A percentile compares a stretch with the other conserved stretches of the same genome.
Conservation (phyloP, 1,284 basidiomycete species). For the Tilletia caries region DNA sequence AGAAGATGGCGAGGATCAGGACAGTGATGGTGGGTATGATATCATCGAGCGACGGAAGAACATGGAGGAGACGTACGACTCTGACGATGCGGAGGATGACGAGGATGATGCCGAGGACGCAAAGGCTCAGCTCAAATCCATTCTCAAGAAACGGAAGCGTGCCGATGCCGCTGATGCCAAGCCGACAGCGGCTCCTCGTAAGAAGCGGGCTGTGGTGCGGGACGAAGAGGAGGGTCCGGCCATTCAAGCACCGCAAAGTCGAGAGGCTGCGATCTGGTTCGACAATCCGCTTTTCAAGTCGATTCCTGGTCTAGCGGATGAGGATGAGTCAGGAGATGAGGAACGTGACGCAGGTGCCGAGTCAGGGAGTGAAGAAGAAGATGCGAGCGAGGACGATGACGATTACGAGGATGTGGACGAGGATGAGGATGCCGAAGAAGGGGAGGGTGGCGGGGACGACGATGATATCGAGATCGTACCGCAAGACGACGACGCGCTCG, state of each 20-base stretch:
- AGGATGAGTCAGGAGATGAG: conserved; percentile 58
- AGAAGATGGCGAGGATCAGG: conserved; percentile 50
- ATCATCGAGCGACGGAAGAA: conserved; percentile 66
- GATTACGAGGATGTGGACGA: conserved; percentile 49
- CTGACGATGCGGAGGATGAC: conserved; percentile 56
- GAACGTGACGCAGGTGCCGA: conserved; percentile 27
- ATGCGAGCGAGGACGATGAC: conserved; percentile 37
- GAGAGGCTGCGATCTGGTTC: conserved; percentile 78
- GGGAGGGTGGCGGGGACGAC: conserved; percentile 35
- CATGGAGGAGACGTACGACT: conserved; percentile 60
- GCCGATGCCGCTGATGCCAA: conserved; percentile 3
- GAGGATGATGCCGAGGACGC: conserved; percentile 50
- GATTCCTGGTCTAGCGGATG: conserved; percentile 61
- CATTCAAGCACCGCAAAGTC: conserved; percentile 50
- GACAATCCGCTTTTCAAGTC: conserved; percentile 86
- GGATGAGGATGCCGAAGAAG: conserved; percentile 43
- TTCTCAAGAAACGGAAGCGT: conserved; percentile 29
- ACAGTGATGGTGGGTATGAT: conserved; percentile 68
- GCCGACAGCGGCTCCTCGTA: neutral
- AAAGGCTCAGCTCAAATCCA: conserved; percentile 5
- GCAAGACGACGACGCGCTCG: conserved; percentile 21
- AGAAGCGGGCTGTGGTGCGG: conserved; percentile 29
- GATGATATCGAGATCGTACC: conserved; percentile 47
- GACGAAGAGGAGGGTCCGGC: conserved; percentile 26
- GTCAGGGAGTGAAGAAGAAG: conserved; percentile 48